phyloP scores from a whole-genome alignment of 1,284 basidiomycete genomes.

The Ceratobasidium sp. region DNA sequence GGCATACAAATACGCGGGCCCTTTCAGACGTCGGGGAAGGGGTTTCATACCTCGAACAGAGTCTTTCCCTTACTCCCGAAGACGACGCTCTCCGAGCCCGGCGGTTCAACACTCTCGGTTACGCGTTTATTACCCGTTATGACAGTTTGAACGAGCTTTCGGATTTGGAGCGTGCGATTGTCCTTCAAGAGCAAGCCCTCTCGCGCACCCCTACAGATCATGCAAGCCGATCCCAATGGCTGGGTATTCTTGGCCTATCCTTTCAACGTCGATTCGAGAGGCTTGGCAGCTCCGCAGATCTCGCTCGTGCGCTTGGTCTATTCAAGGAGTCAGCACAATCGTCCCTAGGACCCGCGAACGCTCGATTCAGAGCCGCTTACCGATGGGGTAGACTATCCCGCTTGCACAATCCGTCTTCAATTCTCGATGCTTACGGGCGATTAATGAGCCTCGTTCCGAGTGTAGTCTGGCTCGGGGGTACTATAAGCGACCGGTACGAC shows the following conservation, averaged over 20 bases:
- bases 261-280: not conserved
- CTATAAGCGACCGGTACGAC: not conserved
- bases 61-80: no score
- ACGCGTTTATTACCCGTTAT: not conserved
- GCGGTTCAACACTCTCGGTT: not conserved
- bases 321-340: not conserved
- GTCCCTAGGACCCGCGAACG: not conserved
- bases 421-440: not conserved
- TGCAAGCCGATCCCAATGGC: no score
- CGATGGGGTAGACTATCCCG: not conserved
- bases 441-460: not conserved
- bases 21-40: no score
- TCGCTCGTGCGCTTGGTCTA: not conserved
- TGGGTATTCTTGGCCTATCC: not conserved
- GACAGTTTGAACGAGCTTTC: not conserved
- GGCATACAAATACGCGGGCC: no score
- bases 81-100: not conserved
- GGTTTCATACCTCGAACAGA: no score
- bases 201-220: not conserved
- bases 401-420: not conserved
- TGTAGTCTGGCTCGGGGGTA: conserved; percentile 8
- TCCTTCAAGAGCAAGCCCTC: not conserved
- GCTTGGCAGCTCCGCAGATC: no score
- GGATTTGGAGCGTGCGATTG: not conserved
- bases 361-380: not conserved